Evolutionary conservation across 345 rosid species (phyloP).

Genomic region (Hypericum androsaemum): DNA sequence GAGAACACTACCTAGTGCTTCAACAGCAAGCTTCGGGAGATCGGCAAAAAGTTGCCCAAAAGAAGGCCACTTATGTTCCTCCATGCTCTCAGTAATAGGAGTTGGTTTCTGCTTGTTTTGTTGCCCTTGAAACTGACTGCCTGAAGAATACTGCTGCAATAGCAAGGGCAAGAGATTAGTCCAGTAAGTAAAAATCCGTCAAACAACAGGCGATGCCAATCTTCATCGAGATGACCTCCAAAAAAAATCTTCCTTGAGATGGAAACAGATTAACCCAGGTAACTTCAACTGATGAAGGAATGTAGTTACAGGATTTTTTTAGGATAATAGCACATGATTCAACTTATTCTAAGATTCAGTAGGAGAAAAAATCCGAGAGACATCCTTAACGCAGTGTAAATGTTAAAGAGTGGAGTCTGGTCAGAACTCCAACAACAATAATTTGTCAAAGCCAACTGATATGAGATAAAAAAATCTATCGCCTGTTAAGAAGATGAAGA

Average conservation of each 20-base stretch:
- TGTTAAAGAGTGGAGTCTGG: no score
- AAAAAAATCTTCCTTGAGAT: no score
- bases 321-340: no score
- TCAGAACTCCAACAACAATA: not conserved
- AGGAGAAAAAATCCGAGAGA: no score
- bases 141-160: constrained; percentile 35
- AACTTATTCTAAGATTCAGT: no score
- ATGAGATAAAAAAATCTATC: no score
- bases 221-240: not conserved
- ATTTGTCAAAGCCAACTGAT: no score
- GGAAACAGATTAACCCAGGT: no score
- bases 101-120: constrained; percentile 41
- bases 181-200: not conserved
- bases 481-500: no score
- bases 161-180: constrained; percentile 8
- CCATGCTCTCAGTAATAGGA: constrained; percentile 37
- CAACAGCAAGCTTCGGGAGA: constrained; percentile 64
- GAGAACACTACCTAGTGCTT: constrained; percentile 36
- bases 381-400: no score
- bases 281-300: no score
- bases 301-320: no score
- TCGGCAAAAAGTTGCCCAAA: constrained; percentile 70
- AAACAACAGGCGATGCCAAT: not conserved
- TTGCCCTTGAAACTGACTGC: constrained; percentile 34
- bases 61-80: constrained; percentile 92